A percentile compares a stretch with the other conserved stretches of the same genome.
Evolutionary conservation across 2,329 filamentous ascomycete species (phyloP).

Genomic region (Penicillium sp.): DNA sequence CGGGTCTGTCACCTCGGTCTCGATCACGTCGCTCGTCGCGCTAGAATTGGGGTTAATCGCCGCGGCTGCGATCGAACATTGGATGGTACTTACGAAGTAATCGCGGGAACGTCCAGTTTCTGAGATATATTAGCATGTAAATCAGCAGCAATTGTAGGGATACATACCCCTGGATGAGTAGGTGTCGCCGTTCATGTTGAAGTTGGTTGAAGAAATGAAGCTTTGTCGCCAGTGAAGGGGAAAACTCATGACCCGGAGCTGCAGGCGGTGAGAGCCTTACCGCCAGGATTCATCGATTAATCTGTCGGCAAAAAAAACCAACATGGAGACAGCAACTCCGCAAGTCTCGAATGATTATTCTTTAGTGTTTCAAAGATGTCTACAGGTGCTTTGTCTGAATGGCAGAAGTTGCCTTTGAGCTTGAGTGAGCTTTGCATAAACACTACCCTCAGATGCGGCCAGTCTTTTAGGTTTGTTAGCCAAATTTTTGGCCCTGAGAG

Average conservation of each 20-base stretch:
- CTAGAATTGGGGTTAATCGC: conserved; percentile 27
- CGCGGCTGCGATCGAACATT: conserved; percentile 5
- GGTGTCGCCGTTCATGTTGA: conserved; percentile 78
- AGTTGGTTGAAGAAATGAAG: conserved; percentile 21
- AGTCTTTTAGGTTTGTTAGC: conserved; percentile 69
- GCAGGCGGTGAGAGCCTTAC: conserved; percentile 22
- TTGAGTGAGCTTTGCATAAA: conserved; percentile 88
- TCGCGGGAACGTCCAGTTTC: conserved; percentile 55
- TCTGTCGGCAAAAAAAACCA: neutral
- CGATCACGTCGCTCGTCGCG: conserved; percentile 51
- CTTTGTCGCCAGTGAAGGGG: conserved; percentile 23
- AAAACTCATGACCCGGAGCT: conserved; percentile 32
- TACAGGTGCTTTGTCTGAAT: conserved; percentile 61
- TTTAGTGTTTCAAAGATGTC: neutral
- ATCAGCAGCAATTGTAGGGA: neutral
- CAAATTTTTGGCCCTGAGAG: neutral
- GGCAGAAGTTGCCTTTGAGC: conserved; percentile 81
- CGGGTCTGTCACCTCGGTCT: conserved; percentile 39
- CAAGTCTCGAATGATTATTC: neutral
- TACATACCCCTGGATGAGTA: conserved; percentile 73
- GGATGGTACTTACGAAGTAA: conserved; percentile 48
- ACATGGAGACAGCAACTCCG: neutral
- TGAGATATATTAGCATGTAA: conserved; percentile 32
- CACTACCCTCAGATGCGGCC: conserved; percentile 88
- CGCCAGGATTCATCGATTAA: conserved; percentile 16